A percentile compares a stretch with the other conserved stretches of the same genome.
Conservation (phyloP, 306 rosid species). For the Pyrus bretschneideri region DNA sequence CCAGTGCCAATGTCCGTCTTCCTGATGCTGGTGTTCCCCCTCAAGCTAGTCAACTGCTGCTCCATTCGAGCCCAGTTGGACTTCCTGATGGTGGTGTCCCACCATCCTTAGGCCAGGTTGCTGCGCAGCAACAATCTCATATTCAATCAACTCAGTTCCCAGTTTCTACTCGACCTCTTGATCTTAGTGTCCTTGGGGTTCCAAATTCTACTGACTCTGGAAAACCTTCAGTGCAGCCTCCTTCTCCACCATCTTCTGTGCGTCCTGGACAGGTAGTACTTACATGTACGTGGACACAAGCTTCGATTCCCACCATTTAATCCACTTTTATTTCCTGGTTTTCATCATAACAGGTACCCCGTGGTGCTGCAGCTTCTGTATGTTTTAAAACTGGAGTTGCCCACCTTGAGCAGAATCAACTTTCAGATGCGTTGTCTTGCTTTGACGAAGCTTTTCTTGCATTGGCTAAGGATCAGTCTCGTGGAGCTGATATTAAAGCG, state of each 20-base stretch:
- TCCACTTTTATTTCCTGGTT: slow-evolving; percentile 19
- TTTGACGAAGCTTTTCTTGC: slow-evolving; percentile 93
- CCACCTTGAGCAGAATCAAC: slow-evolving; percentile 94
- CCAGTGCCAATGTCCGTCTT: slow-evolving; percentile 42
- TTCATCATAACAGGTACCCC: slow-evolving; percentile 71
- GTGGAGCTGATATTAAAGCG: slow-evolving; percentile 94
- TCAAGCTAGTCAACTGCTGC: slow-evolving; percentile 51
- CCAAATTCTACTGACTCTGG: slow-evolving; percentile 50
- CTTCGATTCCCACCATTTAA: background rate
- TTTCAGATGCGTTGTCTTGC: slow-evolving; percentile 91
- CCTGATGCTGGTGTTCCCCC: slow-evolving; percentile 70
- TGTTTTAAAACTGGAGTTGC: slow-evolving; percentile 96
- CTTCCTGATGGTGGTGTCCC: slow-evolving; percentile 92
- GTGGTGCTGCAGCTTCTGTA: slow-evolving; percentile 77
- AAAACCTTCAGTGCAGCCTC: slow-evolving; percentile 38
- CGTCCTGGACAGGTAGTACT: slow-evolving; percentile 88
- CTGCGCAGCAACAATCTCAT: slow-evolving; percentile 39
- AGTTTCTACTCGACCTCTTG: slow-evolving; percentile 74
- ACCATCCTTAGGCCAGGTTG: slow-evolving; percentile 51
- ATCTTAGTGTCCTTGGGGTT: slow-evolving; percentile 82
- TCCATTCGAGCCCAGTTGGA: slow-evolving; percentile 48
- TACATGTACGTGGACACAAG: slow-evolving; percentile 3
- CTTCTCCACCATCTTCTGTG: slow-evolving; percentile 66
- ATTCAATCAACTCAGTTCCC: slow-evolving; percentile 45
- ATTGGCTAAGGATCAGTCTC: slow-evolving; percentile 88